These are phyloP conservation scores for Gymnopilus junonius DNA, from an alignment of 768 basidiomycete genomes.

Conservation along the genomic window DNA sequence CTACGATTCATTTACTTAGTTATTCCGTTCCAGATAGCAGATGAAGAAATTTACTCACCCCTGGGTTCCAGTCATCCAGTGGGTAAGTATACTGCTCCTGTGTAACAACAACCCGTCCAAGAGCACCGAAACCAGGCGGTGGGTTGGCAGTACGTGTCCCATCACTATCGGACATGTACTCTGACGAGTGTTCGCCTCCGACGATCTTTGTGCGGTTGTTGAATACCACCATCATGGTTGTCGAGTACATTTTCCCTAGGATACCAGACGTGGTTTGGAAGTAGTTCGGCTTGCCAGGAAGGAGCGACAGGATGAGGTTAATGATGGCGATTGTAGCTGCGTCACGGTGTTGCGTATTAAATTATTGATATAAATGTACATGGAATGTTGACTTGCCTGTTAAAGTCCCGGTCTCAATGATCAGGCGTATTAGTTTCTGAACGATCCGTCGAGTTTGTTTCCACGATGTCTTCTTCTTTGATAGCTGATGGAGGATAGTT, in stretches of 20 bases:
- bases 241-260: conserved; percentile 21
- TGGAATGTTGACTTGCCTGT: not conserved
- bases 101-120: not conserved
- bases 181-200: not conserved
- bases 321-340: conserved; percentile 16
- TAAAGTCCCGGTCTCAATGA: conserved; percentile 14
- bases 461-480: not conserved
- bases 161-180: not conserved
- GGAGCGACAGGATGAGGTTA: conserved; percentile 11
- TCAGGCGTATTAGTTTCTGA: conserved; percentile 2
- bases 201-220: conserved; percentile 13
- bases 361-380: not conserved
- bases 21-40: too few species aligned
- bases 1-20: too few species aligned
- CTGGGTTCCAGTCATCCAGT: not conserved
- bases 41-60: not conserved
- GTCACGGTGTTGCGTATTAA: not conserved
- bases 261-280: conserved; percentile 8
- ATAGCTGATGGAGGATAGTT: not conserved
- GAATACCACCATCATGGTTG: conserved; percentile 23
- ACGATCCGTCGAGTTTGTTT: conserved; percentile 2
- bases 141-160: not conserved
- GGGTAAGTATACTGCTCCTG: not conserved
- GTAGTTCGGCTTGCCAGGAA: conserved; percentile 1
- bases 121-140: not conserved